Base-by-base conservation (phyloP, 192 early-diverging fungal species). In the Coemansia sp. region DNA sequence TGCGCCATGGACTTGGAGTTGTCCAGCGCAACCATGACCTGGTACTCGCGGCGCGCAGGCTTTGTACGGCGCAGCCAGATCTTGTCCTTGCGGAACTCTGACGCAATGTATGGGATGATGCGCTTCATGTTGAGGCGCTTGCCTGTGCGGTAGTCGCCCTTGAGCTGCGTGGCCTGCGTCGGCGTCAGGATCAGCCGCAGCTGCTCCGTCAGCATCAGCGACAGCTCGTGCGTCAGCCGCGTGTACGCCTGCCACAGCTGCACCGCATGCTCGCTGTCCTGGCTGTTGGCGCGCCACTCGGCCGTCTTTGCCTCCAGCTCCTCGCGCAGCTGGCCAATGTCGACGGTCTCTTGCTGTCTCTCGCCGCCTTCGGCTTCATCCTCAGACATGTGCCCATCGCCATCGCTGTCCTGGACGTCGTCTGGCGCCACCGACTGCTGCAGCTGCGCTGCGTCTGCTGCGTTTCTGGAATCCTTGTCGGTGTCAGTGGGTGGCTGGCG, bases 51-150 rank as follows among this genome's bases (percentile, higher is more conserved):
- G 67, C 97, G 95, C 66, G 90, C 92, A 20, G 95, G 96, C 77
- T 96, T 96, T 23, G 96, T 98, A 49, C 97, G 88, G 9, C 95
- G 87, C 61, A 99, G 79, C 97, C 97, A 99, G 68, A 99, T 99
- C 85, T 99, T 99, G 82, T 99, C 97, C 82, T 99, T 99, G 83
- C 95, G 97, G 87, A 96, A 99, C 73, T 96, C 91, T 42, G 88
- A 91, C 8, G 97, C 97, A 84, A 99, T 98, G 65, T 99, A 99
- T 13, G 97, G 95, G 71, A 99, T 97, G 53, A 99, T 94, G 79
- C 94, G 96, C 68, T 95, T 92, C 97, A 99, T 98, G 79, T 97
- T 99, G 26, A 99, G 88, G 9, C 97, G 91, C 79, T 99, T 99
- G 59, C 97, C 97, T 33, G 94, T 97, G 40, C 92, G 86, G 75